Evolutionary conservation across 2,329 filamentous ascomycete genomes (phyloP).

Genomic region (Fonsecaea monophora): DNA sequence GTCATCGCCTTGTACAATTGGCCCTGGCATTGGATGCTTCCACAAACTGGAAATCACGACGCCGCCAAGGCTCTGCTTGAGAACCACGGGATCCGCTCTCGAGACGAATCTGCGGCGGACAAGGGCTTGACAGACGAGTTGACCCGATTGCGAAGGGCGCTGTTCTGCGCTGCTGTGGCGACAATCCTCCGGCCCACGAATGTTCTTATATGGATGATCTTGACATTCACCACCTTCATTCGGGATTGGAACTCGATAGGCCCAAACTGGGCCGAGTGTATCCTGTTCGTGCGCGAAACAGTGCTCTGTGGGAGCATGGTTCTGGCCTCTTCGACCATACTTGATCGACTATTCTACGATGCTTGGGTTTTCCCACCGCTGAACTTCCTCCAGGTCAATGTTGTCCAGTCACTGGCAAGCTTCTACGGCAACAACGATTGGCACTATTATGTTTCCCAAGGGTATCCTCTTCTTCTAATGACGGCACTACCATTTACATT

Average conservation of each 20-base stretch:
- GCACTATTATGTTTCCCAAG: constrained; percentile 94
- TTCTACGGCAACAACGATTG: constrained; percentile 91
- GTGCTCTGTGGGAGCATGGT: constrained; percentile 67
- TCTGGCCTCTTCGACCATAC: constrained; percentile 67
- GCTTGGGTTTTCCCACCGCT: constrained; percentile 88
- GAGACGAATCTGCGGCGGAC: constrained; percentile 46
- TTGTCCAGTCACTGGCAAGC: constrained; percentile 82
- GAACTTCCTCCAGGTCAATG: constrained; percentile 88
- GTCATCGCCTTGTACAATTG: constrained; percentile 78
- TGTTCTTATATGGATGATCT: constrained; percentile 77
- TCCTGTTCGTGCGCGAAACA: constrained; percentile 65
- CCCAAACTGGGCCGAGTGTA: constrained; percentile 23
- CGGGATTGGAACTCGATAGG: constrained; percentile 6
- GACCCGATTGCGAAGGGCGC: constrained; percentile 62
- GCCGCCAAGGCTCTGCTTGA: not conserved
- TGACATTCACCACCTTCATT: constrained; percentile 52
- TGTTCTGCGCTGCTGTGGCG: constrained; percentile 79
- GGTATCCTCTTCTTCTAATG: constrained; percentile 83
- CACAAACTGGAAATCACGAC: constrained; percentile 34
- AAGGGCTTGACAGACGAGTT: constrained; percentile 37
- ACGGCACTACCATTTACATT: constrained; percentile 80
- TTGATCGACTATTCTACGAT: constrained; percentile 81
- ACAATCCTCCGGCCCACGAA: constrained; percentile 91
- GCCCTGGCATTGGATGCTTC: constrained; percentile 77
- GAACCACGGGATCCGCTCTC: constrained; percentile 50